Percentiles rank a stretch among this genome's conserved stretches.
Evolutionary conservation across 176 grass and related monocot species (phyloP).

Genomic region (Ensete ventricosum): DNA sequence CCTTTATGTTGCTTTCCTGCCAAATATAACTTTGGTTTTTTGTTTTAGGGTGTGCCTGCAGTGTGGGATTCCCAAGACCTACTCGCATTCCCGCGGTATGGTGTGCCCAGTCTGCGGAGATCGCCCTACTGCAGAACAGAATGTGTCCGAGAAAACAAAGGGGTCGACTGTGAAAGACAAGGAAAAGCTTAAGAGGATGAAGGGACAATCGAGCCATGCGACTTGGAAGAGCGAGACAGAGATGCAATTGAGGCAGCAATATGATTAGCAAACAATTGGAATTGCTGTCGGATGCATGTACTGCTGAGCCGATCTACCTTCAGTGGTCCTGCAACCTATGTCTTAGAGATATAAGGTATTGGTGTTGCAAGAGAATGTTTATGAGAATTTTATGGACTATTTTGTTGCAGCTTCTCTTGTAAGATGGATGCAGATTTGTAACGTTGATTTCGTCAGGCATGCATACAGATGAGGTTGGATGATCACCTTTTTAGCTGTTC

Average conservation of each 20-base stretch:
- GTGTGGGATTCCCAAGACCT: constrained; percentile 88
- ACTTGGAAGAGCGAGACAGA: constrained; percentile 94
- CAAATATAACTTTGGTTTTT: not conserved
- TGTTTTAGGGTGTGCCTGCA: constrained; percentile 64
- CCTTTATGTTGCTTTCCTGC: not conserved
- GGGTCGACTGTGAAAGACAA: constrained; percentile 69
- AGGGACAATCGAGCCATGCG: constrained; percentile 73
- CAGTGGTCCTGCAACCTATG: not conserved
- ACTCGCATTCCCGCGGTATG: constrained; percentile 61
- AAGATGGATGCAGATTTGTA: not conserved
- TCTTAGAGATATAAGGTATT: no score
- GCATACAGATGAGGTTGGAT: no score
- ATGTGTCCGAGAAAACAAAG: constrained; percentile 63
- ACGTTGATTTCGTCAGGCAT: no score
- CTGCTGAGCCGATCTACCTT: not conserved
- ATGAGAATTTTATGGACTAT: no score
- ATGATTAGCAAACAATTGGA: constrained; percentile 31
- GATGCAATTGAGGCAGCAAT: constrained; percentile 85
- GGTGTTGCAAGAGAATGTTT: no score
- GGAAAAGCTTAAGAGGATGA: constrained; percentile 91
- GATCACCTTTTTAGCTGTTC: no score
- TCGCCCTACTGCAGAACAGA: constrained; percentile 31
- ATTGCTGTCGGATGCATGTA: not conserved
- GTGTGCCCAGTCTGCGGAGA: constrained; percentile 70
- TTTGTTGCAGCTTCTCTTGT: no score